A percentile compares a stretch with the other conserved stretches of the same genome.
These are phyloP conservation scores for Cladosporium austrohemisphaericum DNA, from an alignment of 2,329 filamentous ascomycete species.

Conservation along the genomic window DNA sequence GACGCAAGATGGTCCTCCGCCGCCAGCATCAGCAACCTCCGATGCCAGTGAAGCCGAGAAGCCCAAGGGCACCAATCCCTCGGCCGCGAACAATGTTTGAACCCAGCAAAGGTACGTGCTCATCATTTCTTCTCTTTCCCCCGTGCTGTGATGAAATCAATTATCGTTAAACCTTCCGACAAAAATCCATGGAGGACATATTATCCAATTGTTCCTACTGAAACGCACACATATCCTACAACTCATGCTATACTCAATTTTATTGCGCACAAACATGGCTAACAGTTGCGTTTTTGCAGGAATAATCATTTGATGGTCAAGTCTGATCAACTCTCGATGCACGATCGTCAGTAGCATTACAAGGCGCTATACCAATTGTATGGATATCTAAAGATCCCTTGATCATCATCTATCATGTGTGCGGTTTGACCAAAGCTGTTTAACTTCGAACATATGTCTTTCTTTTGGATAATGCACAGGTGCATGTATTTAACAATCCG, in stretches of 20 bases:
- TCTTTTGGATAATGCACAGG: too few relatives aligned
- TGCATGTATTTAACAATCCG: too few relatives aligned
- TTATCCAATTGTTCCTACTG: slow-evolving; percentile 19
- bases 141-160: slow-evolving; percentile 11
- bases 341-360: too few relatives aligned
- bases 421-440: too few relatives aligned
- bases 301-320: too few relatives aligned
- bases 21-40: slow-evolving; percentile 3
- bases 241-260: background rate
- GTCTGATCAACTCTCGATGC: too few relatives aligned
- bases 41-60: slow-evolving; percentile 3
- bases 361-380: too few relatives aligned
- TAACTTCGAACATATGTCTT: too few relatives aligned
- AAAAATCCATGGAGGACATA: slow-evolving; percentile 13
- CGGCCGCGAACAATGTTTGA: background rate
- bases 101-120: background rate
- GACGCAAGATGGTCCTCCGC: slow-evolving; percentile 17
- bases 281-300: background rate
- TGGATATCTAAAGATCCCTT: too few relatives aligned
- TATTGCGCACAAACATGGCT: background rate
- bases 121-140: background rate
- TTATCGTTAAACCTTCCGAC: slow-evolving; percentile 13
- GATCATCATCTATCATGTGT: too few relatives aligned
- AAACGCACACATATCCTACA: slow-evolving; percentile 5
- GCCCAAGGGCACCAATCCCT: background rate